These are phyloP conservation scores for Coccomyxa sp. DNA, from an alignment of 139 green algal genomes.

Conservation along the genomic window DNA sequence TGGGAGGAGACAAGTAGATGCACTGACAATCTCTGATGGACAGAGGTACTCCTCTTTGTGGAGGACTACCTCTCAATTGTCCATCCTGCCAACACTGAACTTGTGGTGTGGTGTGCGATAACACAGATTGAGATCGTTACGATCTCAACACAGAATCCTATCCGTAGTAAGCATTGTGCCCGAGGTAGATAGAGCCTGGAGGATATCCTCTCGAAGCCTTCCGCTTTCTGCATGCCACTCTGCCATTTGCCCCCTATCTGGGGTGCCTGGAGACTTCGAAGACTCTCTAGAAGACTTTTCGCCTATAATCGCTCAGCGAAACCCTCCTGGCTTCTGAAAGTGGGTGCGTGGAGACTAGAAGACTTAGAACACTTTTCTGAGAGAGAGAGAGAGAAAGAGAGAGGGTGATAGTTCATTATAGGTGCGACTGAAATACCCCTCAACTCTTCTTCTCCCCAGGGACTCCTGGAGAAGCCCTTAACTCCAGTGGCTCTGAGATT, in stretches of 20 bases:
- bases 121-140: too few species aligned
- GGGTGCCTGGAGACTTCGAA: not conserved
- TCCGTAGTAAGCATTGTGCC: not conserved
- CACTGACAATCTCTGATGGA: slow-evolving; percentile 1
- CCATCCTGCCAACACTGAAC: not conserved
- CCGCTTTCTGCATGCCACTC: not conserved
- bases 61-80: not conserved
- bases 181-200: not conserved
- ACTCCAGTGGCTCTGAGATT: too few species aligned
- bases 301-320: too few species aligned
- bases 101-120: not conserved
- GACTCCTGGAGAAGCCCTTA: too few species aligned
- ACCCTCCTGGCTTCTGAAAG: too few species aligned
- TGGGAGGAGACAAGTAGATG: not conserved
- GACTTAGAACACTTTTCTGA: too few species aligned
- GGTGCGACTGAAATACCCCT: too few species aligned
- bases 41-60: not conserved
- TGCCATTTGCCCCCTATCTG: not conserved
- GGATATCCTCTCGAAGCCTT: not conserved
- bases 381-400: too few species aligned
- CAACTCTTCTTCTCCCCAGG: too few species aligned
- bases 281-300: not conserved
- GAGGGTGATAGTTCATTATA: too few species aligned
- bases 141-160: too few species aligned
- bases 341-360: too few species aligned